Base-by-base conservation (phyloP, 2,329 filamentous ascomycete genomes). In the Ilyonectria robusta region DNA sequence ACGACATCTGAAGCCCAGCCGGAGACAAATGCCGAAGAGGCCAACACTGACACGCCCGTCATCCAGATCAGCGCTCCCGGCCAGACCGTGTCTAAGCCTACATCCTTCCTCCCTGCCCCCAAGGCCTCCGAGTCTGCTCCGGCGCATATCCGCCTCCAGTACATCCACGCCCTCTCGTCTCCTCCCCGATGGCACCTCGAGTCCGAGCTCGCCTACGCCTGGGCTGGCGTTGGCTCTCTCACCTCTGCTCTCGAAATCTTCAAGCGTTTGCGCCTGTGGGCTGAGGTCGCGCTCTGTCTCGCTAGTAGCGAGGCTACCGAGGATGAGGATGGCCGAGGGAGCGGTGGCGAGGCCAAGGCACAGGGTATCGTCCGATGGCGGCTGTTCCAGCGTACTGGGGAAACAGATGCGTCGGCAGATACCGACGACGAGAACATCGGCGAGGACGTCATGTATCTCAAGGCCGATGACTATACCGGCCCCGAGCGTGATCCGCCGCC, bases 181-280 rank as follows among this genome's bases (percentile, higher is more conserved):
- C 94, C 95, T 1, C 93, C 94, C 0, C 85, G 95, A 58, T 99
- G 96, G 96, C 94, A 97, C 75, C 88, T 99, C 1, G 96, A 99
- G 78, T 92, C 95, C 0, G 96, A 99, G 78, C 86, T 99, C 15
- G 96, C 96, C 1, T 91, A 94, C 67, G 90, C 94, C n/a, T 99
- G 96, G 96, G 93, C 95, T 0, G 88, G 90, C 54, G 88, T 98
- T 3, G 96, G 96, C 10, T 97, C 94, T 46, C 84, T 99, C 2
- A 87, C 94, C 4, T 97, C 95, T 1, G 96, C 96, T 0, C 87
- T 99, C 1, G 96, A 98, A 67, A 98, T 99, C 67, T 99, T 98
- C 81, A 95, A 97, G 81, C 89, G 96, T 3, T 84, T 99, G 19
- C 91, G 94, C 63, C 91, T 98, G 79, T 98, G 96, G 94, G 93